Evolutionary conservation across 345 rosid genomes (phyloP).

Genomic region (Populus pruinosa): DNA sequence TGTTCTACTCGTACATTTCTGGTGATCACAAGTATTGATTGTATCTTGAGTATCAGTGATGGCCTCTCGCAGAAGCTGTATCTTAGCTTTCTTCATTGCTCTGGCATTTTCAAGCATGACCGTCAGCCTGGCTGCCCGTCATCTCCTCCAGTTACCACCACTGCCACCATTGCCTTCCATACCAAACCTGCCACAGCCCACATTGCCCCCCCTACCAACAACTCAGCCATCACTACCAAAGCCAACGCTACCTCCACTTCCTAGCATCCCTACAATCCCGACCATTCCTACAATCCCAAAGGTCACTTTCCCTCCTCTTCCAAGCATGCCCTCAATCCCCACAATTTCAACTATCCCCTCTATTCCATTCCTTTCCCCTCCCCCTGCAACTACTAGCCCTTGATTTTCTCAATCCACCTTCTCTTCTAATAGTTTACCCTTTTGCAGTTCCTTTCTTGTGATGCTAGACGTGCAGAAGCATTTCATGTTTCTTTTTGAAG

Average conservation of each 20-base stretch:
- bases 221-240: background rate
- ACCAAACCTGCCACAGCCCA: slow-evolving; percentile 1
- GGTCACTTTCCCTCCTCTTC: slow-evolving; percentile 12
- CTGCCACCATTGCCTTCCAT: slow-evolving; percentile 19
- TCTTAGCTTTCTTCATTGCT: slow-evolving; percentile 11
- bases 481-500: background rate
- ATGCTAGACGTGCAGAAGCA: background rate
- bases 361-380: slow-evolving; percentile 34
- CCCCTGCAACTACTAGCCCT: slow-evolving; percentile 28
- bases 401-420: background rate
- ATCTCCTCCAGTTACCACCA: slow-evolving; percentile 20
- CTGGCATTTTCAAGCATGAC: slow-evolving; percentile 5
- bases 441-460: background rate
- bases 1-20: background rate
- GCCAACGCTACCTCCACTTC: slow-evolving; percentile 16
- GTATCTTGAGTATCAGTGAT: background rate
- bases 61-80: background rate
- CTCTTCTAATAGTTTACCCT: background rate
- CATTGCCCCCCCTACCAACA: slow-evolving; percentile 16
- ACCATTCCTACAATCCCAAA: background rate
- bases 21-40: background rate
- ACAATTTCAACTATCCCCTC: slow-evolving; percentile 25
- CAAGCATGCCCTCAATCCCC: slow-evolving; percentile 31
- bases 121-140: slow-evolving; percentile 26
- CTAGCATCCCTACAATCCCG: slow-evolving; percentile 15